Conservation (phyloP, 176 grass and related monocot genomes). For the Paspalum vaginatum region DNA sequence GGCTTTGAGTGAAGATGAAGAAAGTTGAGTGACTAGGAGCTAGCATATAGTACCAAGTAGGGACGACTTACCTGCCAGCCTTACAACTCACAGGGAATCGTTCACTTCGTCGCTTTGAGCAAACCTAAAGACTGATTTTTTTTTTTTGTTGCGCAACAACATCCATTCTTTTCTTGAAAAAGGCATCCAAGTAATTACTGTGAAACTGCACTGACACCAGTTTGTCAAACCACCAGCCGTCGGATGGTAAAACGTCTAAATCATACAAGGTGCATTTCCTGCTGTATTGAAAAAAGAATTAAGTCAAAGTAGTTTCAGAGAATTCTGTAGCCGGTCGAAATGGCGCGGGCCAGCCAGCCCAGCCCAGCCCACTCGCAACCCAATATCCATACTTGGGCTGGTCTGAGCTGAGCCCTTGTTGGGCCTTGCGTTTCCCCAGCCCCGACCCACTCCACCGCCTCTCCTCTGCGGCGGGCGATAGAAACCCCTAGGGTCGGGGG, state of each 20-base stretch:
- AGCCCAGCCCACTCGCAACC: no score
- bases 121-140: background rate
- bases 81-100: background rate
- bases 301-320: background rate
- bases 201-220: no score
- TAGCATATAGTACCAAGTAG: background rate
- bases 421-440: no score
- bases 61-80: background rate
- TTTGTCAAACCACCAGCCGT: background rate
- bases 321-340: background rate
- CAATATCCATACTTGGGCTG: no score
- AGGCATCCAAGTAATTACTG: no score
- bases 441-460: no score
- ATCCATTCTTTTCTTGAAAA: background rate
- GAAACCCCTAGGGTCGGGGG: no score
- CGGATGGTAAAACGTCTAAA: background rate
- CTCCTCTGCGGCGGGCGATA: no score
- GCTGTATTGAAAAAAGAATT: background rate
- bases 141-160: background rate
- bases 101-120: slow-evolving; percentile 13
- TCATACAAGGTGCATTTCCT: slow-evolving; percentile 1
- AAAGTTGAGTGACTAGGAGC: background rate
- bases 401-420: no score
- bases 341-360: no score
- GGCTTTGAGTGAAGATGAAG: slow-evolving; percentile 27